phyloP scores from a whole-genome alignment of 257 asterid species.

The Plectranthus barbatus region DNA sequence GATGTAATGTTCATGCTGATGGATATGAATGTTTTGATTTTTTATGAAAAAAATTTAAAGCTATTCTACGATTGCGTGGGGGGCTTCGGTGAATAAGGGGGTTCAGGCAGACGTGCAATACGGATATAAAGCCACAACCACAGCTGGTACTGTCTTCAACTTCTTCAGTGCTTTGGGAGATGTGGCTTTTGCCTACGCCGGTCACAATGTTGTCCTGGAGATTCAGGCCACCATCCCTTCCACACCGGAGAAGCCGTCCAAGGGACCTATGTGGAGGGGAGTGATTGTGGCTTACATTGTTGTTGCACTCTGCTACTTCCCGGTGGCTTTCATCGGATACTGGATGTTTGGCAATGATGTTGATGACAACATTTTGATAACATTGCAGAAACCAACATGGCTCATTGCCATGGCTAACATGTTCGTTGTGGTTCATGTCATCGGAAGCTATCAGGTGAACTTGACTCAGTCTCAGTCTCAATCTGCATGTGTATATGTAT shows the following conservation, averaged over 20 bases:
- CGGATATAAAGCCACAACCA: slow-evolving; percentile 48
- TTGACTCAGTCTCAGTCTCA: background rate
- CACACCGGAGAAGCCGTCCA: slow-evolving; percentile 84
- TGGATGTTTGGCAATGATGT: slow-evolving; percentile 59
- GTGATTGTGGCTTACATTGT: slow-evolving; percentile 80
- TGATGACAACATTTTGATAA: slow-evolving; percentile 45
- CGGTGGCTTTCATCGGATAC: slow-evolving; percentile 79
- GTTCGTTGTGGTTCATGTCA: slow-evolving; percentile 84
- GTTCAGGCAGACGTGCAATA: slow-evolving; percentile 50
- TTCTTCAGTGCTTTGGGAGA: slow-evolving; percentile 80
- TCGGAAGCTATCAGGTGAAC: slow-evolving; percentile 96
- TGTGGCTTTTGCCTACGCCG: slow-evolving; percentile 91
- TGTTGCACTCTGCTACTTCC: slow-evolving; percentile 86
- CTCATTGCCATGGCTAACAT: slow-evolving; percentile 90
- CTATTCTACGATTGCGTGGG: slow-evolving; percentile 93
- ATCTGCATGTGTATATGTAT: too few species aligned
- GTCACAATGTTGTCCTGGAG: slow-evolving; percentile 87
- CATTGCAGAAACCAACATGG: slow-evolving; percentile 60
- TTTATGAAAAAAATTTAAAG: slow-evolving; percentile 6
- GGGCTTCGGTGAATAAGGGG: slow-evolving; percentile 63
- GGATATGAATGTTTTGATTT: too few species aligned
- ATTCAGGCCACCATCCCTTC: slow-evolving; percentile 95
- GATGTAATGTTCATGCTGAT: too few species aligned
- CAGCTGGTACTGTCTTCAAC: slow-evolving; percentile 54
- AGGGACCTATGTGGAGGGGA: slow-evolving; percentile 90